Evolutionary conservation across 768 basidiomycete species (phyloP), one percentile per base, ranked within the genome.

Genomic region (Suillus weaverae): DNA sequence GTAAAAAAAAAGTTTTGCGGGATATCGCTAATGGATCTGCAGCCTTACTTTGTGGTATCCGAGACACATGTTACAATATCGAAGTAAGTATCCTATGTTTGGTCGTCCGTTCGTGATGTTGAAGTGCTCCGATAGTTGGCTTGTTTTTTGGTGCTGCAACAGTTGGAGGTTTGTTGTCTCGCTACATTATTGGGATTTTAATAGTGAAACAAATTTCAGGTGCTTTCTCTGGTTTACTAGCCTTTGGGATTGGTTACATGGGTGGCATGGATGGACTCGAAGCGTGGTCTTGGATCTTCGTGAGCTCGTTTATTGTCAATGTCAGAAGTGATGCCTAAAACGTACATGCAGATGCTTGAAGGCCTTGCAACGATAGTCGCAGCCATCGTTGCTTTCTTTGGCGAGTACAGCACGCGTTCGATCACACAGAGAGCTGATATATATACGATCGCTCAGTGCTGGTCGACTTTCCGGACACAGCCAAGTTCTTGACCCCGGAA

Each of bases 261-360:
- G 71, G 74, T 33, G 84, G 84, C 0, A 73, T 73, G 0, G 74
- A 69, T 3, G 81, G 84, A 2, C 70, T 84, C 20, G 69, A 80
- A 20, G 87, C 85, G 13, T 89, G 88, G 88, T 84, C 84, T 0
- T 89, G 88, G 88, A 88, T 89, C 56, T 89, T 89, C 63, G 85
- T 87, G 67, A 48, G 83, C 72, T 10, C 39, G 7, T 46, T 46
- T 3, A 5, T 1, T 41, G 14, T n/a, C 39, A 22, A 32, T 35
- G 1, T 8, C 62, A 20, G 41, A 56, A 22, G 59, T 30, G 20
- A 71, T 26, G 18, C 60, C 46, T n/a, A 64, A 60, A 32, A n/a
- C 18, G 5, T 30, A 26, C 5, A 10, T 13, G 1, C 41, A 66
- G 66, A 39, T 89, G 62, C 67, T 90, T 38, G 89, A 90, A 72